A percentile compares a stretch with the other conserved stretches of the same genome.
phyloP scores from a whole-genome alignment of 306 rosid genomes.

The Pterocarpus macrocarpus region DNA sequence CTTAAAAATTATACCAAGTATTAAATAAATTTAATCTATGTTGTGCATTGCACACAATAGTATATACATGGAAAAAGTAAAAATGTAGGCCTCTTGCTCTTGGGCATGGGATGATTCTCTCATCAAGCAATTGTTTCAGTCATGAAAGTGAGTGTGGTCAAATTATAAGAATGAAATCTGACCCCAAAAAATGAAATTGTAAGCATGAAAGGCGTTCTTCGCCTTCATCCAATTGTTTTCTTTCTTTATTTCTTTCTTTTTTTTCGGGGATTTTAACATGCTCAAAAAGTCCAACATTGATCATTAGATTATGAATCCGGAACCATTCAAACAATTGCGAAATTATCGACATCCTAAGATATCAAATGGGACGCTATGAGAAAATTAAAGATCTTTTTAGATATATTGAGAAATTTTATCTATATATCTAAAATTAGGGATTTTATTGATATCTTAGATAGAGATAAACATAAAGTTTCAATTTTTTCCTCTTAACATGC shows the following conservation, averaged over 20 bases:
- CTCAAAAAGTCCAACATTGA: background rate
- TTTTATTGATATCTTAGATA: too few species aligned
- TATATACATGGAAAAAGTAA: background rate
- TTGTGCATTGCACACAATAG: background rate
- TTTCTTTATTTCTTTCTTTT: background rate
- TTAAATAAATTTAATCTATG: background rate
- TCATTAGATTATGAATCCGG: background rate
- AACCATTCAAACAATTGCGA: too few species aligned
- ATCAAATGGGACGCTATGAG: too few species aligned
- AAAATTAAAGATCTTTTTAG: too few species aligned
- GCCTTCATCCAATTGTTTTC: background rate
- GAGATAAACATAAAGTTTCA: too few species aligned
- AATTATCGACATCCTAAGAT: too few species aligned
- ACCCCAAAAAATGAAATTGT: too few species aligned
- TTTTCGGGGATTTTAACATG: background rate
- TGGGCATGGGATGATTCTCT: slow-evolving; percentile 4
- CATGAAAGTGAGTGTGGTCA: background rate
- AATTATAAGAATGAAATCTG: background rate
- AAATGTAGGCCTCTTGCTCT: background rate
- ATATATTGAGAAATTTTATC: too few species aligned
- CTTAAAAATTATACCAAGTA: too few species aligned
- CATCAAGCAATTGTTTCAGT: background rate
- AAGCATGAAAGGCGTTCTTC: too few species aligned
- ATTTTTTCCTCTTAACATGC: too few species aligned
- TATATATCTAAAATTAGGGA: too few species aligned